Base-by-base conservation (phyloP, 2,329 filamentous ascomycete genomes). In the Anthostomella pinea region DNA sequence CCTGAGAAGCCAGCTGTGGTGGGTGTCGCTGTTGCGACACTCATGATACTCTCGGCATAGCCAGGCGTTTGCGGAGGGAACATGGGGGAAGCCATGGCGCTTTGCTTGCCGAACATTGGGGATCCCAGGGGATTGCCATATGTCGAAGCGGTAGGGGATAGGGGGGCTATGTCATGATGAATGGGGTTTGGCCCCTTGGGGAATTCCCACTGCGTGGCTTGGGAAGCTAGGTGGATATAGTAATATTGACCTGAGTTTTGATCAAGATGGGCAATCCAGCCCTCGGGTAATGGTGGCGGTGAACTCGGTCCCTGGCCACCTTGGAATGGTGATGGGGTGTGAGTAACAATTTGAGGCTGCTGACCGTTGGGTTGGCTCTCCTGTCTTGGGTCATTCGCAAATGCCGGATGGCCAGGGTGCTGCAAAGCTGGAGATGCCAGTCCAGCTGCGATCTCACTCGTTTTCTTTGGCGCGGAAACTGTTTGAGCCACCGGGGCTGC, bases 161-260 rank as follows among this genome's bases (percentile, higher is more conserved):
- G 67, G 0, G 91, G 91, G 11, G 81, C 73, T 10, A 85, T 77
- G 41, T 94, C 89, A 46, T 95, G 77, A 45, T 87, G 86, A 35
- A 96, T 73, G 1, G 91, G 91, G 16, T 88, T 95, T 1, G 90
- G 90, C 0, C 91, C 91, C 65, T 96, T 97, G 18, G 93, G 93
- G 51, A 97, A 97, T 57, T 98, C 93, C 93, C 93, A 98, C 59
- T 98, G 93, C 1, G 93, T 98, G 3, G 90, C 88, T 59, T 97
- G 93, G 1, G 87, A 90, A 2, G 90, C 86, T 19, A 98, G 74
- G 61, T 98, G 93, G 41, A 98, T 98, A 57, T 98, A 98, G 63
- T 98, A 98, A 64, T 97, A 98, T 58, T 97, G 91, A 2, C 93
- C 93, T 2, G 91, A 97, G 58, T 86, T 95, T 49, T 88, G 86